Evolutionary conservation across 2,329 filamentous ascomycete species (phyloP).

Genomic region (Aspergillus neoniger): DNA sequence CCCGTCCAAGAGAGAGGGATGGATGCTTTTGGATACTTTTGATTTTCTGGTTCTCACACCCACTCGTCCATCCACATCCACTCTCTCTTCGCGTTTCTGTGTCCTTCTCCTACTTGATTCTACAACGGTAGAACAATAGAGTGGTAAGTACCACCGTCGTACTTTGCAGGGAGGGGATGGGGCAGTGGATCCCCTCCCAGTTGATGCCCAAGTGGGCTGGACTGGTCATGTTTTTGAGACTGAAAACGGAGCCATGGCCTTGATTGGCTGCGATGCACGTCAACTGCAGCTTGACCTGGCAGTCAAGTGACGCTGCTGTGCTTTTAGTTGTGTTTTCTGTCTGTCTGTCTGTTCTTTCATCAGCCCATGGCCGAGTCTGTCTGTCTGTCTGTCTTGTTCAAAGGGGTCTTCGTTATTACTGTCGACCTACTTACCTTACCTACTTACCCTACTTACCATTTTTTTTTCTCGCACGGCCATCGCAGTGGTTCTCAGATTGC

Average conservation of each 20-base stretch:
- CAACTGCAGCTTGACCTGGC: constrained; percentile 4
- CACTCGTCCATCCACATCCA: too few species aligned
- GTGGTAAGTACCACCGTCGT: not conserved
- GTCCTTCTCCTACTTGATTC: too few species aligned
- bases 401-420: not conserved
- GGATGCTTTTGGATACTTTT: too few species aligned
- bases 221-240: not conserved
- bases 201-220: not conserved
- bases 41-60: too few species aligned
- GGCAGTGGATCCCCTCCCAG: not conserved
- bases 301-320: not conserved
- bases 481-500: not conserved
- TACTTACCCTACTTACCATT: too few species aligned
- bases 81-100: too few species aligned
- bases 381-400: not conserved
- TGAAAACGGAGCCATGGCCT: not conserved
- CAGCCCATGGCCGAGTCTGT: not conserved
- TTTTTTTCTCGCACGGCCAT: too few species aligned
- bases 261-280: not conserved
- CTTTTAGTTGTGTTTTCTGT: not conserved
- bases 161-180: not conserved
- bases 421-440: too few species aligned
- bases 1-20: not conserved
- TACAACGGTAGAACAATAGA: not conserved
- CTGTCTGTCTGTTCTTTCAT: not conserved